Base-by-base conservation (phyloP, 306 rosid species). In the Quercus engelmannii region DNA sequence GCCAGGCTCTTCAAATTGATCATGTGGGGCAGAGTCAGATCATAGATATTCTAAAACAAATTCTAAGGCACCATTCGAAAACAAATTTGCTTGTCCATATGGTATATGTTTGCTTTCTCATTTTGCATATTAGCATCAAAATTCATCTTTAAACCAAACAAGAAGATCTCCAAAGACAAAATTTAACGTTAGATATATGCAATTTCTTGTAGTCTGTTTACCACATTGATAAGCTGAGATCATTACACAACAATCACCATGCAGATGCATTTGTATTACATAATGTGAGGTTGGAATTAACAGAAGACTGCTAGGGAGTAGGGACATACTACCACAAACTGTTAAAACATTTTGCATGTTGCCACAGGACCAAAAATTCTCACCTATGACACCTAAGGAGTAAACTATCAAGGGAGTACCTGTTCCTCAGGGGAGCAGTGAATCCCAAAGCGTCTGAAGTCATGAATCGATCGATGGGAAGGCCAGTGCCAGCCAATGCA, bases 401-500 rank as follows among this genome's bases (percentile, higher is more conserved):
- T 58, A 73, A 49, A 69, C 43, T 73, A 78, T 61, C 69, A 65
- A 43, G 83, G 71, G 51, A 12, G 58, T 89, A 91, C 99, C 99
- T 95, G 83, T 95, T 95, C 84, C 94, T 89, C 96, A 93, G 17
- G 21, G 98, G 99, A 77, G 92, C 97, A 14, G 98, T 84, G 83
- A 95, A 95, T 73, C 90, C 93, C 79, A 95, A 78, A 67, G 92
- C 96, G 12, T 87, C 80, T 18, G 99, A 91, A 62, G 99, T 95
- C 99, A 95, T 95, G 87, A 92, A 93, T 33, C 99, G 89, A 71
- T 95, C 98, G 23, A 95, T 95, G n/a, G 99, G 98, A 55, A 95
- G 98, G 74, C 99, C 99, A 20, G 98, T 93, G 82, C 99, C 97
- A 5, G 99, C 99, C 87, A 95, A 76, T n/a, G 99, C 99, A 89